Percentiles rank a stretch among this genome's conserved stretches.
These are phyloP conservation scores for Diddensiella transvaalensis DNA, from an alignment of 805 yeast genomes.

Conservation along the genomic window DNA sequence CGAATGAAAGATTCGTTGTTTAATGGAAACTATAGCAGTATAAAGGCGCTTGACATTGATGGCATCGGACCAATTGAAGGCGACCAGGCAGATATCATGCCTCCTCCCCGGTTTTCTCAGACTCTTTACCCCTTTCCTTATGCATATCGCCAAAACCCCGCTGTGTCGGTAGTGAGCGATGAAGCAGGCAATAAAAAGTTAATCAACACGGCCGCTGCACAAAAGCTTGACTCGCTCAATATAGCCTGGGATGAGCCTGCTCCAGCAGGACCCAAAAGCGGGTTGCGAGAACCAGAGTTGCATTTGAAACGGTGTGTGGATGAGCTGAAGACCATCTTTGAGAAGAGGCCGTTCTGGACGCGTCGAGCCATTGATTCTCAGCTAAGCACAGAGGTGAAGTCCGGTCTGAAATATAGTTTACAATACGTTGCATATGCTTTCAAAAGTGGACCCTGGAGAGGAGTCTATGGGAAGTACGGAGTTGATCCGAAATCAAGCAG, in stretches of 20 bases:
- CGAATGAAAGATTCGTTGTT: conserved; percentile 41
- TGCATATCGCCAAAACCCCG: conserved; percentile 70
- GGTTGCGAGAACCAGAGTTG: conserved; percentile 45
- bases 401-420: conserved; percentile 64
- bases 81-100: conserved; percentile 53
- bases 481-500: conserved; percentile 64
- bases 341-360: conserved; percentile 78
- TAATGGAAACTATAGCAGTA: conserved; percentile 40
- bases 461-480: conserved; percentile 74
- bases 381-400: conserved; percentile 32
- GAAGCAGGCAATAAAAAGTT: conserved; percentile 41
- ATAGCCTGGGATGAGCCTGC: conserved; percentile 34
- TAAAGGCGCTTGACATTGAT: conserved; percentile 37
- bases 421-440: conserved; percentile 81
- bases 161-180: conserved; percentile 49
- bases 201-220: conserved; percentile 31
- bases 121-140: conserved; percentile 74
- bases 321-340: conserved; percentile 47
- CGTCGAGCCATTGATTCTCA: conserved; percentile 52
- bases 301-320: conserved; percentile 36
- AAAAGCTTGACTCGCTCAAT: conserved; percentile 32
- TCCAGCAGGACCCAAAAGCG: conserved; percentile 33
- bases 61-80: conserved; percentile 25
- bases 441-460: conserved; percentile 93
- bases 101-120: conserved; percentile 81